Conservation (phyloP, 2,329 filamentous ascomycete species). For the Pseudocercospora crystallina region DNA sequence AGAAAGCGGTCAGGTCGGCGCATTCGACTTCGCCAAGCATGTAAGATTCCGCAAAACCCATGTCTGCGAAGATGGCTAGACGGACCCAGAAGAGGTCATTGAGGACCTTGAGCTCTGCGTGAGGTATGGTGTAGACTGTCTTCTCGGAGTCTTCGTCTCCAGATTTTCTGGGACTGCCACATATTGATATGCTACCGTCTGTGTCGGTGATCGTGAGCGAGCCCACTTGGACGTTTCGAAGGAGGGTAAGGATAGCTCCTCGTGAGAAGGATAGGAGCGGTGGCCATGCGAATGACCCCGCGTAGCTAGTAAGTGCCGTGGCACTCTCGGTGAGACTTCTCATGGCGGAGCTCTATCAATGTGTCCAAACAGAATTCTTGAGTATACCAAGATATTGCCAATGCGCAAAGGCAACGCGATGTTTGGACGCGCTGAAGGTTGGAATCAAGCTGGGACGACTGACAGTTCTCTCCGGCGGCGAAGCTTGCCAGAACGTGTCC, state of each 20-base stretch:
- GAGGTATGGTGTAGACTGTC: constrained; percentile 40
- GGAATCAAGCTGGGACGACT: too few relatives aligned
- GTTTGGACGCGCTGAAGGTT: too few relatives aligned
- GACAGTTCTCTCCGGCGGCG: too few relatives aligned
- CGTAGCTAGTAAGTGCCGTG: constrained; percentile 24
- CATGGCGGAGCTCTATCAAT: too few relatives aligned
- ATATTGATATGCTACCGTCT: constrained; percentile 44
- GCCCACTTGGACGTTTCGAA: constrained; percentile 48
- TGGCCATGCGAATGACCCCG: constrained; percentile 49
- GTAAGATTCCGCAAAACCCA: constrained; percentile 72
- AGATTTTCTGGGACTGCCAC: constrained; percentile 39
- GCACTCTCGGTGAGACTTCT: too few relatives aligned
- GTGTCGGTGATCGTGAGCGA: constrained; percentile 47
- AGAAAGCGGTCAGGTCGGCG: constrained; percentile 65
- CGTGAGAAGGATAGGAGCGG: constrained; percentile 49
- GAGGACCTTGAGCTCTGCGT: constrained; percentile 60
- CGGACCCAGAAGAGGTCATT: constrained; percentile 71
- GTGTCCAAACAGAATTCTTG: too few relatives aligned
- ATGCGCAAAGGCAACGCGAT: too few relatives aligned
- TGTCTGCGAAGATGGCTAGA: constrained; percentile 68
- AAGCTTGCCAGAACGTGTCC: too few relatives aligned
- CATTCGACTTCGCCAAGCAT: constrained; percentile 72
- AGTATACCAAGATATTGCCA: too few relatives aligned
- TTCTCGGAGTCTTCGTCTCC: constrained; percentile 37
- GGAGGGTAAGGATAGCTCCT: constrained; percentile 45